These are phyloP conservation scores for Jamesozyma hellenica DNA, from an alignment of 805 yeast species.

Conservation along the genomic window DNA sequence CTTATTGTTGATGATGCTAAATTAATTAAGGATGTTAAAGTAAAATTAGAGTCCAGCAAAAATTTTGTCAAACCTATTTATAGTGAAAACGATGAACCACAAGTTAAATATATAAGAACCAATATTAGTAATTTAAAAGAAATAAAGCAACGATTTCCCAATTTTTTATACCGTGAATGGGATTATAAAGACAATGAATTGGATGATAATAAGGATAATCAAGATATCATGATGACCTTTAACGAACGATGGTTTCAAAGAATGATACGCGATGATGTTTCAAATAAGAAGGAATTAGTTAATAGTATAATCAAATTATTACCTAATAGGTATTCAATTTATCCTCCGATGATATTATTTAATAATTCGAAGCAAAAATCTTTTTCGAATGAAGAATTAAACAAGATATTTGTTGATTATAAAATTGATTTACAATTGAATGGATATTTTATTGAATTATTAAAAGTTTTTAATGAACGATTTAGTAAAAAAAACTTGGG, in stretches of 20 bases:
- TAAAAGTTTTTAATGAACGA: constrained; percentile 6
- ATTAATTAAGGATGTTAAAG: constrained; percentile 19
- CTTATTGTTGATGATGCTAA: constrained; percentile 11
- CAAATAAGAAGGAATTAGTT: not conserved
- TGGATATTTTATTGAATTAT: constrained; percentile 16
- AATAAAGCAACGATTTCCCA: constrained; percentile 1
- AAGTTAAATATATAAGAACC: constrained; percentile 17
- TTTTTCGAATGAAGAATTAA: constrained; percentile 35
- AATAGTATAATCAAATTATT: constrained; percentile 4
- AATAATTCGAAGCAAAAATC: constrained; percentile 36
- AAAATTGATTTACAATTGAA: not conserved
- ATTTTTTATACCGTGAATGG: constrained; percentile 6
- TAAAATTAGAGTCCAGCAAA: constrained; percentile 11
- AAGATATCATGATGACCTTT: not conserved
- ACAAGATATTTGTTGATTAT: not conserved
- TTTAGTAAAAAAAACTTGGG: constrained; percentile 10
- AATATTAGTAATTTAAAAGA: constrained; percentile 5
- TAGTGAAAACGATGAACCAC: constrained; percentile 5
- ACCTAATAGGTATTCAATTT: constrained; percentile 44
- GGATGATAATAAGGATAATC: not conserved
- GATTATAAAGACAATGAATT: not conserved
- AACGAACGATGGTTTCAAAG: not conserved
- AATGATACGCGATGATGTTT: not conserved
- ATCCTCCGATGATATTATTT: constrained; percentile 58
- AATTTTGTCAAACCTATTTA: constrained; percentile 21